Percentiles rank a stretch among this genome's conserved stretches.
phyloP scores from a whole-genome alignment of 2,329 filamentous ascomycete species.

The Apiospora arundinis region DNA sequence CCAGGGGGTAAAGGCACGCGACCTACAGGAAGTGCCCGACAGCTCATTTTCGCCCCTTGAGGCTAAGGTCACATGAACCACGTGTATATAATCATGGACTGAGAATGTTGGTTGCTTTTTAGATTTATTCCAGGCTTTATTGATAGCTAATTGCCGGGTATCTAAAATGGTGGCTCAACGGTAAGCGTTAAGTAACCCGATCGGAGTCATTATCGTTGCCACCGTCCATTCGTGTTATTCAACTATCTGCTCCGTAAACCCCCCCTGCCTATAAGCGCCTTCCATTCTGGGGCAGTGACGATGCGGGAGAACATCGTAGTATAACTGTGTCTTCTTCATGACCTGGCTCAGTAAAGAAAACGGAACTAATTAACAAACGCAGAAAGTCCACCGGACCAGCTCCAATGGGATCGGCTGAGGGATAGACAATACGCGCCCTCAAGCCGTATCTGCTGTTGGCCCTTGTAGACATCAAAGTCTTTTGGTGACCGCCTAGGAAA shows the following conservation, averaged over 20 bases:
- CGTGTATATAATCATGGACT: background rate
- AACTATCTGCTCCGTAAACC: background rate
- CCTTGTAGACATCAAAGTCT: constrained; percentile 10
- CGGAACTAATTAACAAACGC: constrained; percentile 6
- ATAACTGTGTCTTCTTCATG: constrained; percentile 8
- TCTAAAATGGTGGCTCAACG: background rate
- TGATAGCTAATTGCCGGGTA: constrained; percentile 4
- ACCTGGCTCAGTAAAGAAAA: constrained; percentile 7
- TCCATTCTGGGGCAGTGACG: constrained; percentile 12
- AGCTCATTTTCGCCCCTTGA: background rate
- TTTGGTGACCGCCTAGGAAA: constrained; percentile 19
- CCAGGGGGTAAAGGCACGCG: background rate
- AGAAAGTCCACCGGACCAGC: constrained; percentile 13
- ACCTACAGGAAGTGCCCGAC: background rate
- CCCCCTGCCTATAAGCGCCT: background rate
- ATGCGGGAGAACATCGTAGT: background rate
- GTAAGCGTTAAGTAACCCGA: constrained; percentile 4
- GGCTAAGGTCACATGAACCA: constrained; percentile 9
- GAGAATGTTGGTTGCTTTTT: background rate
- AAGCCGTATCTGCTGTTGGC: background rate
- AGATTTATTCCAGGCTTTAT: constrained; percentile 16
- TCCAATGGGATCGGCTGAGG: background rate
- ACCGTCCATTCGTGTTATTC: constrained; percentile 8
- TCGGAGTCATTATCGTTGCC: constrained; percentile 12
- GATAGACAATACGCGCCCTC: background rate